Evolutionary conservation across 768 basidiomycete species (phyloP).

Genomic region (Phanerochaete carnosa): DNA sequence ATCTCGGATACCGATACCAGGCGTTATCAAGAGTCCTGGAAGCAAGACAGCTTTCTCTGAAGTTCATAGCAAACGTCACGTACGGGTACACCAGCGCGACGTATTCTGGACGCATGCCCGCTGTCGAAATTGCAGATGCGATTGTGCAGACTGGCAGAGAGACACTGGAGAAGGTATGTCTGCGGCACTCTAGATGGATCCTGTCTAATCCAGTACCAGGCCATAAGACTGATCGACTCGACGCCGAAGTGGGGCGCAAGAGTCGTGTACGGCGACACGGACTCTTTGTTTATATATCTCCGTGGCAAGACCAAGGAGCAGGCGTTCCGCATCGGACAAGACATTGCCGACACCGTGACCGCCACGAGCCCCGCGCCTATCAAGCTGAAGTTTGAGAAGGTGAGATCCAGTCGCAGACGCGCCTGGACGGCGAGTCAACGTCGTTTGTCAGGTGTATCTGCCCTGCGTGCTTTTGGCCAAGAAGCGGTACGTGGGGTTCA

Average conservation of each 20-base stretch:
- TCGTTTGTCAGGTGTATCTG: constrained; percentile 71
- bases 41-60: constrained; percentile 89
- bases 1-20: constrained; percentile 36
- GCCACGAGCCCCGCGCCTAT: constrained; percentile 84
- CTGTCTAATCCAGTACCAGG: constrained; percentile 44
- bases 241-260: constrained; percentile 85
- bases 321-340: constrained; percentile 89
- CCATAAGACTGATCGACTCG: constrained; percentile 73
- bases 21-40: constrained; percentile 73
- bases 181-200: background rate
- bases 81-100: constrained; percentile 96
- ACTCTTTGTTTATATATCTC: constrained; percentile 92
- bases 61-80: constrained; percentile 92
- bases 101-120: constrained; percentile 96
- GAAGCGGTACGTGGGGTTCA: constrained; percentile 98
- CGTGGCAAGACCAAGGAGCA: constrained; percentile 89
- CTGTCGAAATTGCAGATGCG: constrained; percentile 96
- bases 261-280: constrained; percentile 96
- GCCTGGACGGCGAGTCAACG: background rate
- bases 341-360: constrained; percentile 89
- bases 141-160: constrained; percentile 97
- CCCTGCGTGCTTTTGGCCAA: constrained; percentile 96
- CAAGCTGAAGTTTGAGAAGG: constrained; percentile 99
- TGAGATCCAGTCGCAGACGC: constrained; percentile 21
- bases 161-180: constrained; percentile 85